These are phyloP conservation scores for Globisporangium orthogonon DNA, from an alignment of 352 stramenopile genomes.

Conservation along the genomic window DNA sequence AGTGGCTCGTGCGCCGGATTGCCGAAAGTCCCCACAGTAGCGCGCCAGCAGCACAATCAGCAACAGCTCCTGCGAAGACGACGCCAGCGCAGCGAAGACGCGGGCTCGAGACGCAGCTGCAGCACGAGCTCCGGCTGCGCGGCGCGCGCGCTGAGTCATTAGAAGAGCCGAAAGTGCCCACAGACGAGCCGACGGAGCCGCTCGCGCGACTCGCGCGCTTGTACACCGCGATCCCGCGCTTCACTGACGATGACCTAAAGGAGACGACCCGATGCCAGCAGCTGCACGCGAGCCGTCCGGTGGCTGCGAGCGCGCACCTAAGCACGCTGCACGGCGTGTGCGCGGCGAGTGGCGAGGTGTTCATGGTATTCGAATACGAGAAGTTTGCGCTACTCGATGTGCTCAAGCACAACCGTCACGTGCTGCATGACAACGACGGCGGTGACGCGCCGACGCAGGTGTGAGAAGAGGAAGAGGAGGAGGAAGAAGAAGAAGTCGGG, in stretches of 20 bases:
- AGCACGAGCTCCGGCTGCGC: constrained; percentile 21
- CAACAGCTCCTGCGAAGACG: no score
- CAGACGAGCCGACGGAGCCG: background rate
- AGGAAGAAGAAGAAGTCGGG: background rate
- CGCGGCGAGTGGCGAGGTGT: constrained; percentile 2
- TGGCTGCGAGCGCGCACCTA: constrained; percentile 17
- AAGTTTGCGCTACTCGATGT: constrained; percentile 58
- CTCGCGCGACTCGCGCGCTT: constrained; percentile 32
- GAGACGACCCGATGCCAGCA: background rate
- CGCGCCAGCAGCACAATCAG: background rate
- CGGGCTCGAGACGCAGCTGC: constrained; percentile 36
- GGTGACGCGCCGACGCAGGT: constrained; percentile 2
- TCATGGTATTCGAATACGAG: constrained; percentile 68
- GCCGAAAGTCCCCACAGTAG: no score
- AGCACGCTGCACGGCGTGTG: constrained; percentile 33
- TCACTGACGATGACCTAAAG: constrained; percentile 12
- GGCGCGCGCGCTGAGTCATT: no score
- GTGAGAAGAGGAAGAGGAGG: background rate
- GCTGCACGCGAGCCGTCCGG: background rate
- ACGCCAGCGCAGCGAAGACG: background rate
- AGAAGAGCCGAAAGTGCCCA: no score
- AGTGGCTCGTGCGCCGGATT: constrained; percentile 31
- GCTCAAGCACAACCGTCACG: constrained; percentile 59
- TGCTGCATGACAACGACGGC: constrained; percentile 31
- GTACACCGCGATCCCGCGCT: constrained; percentile 39